Conservation (phyloP, 1,139 yeast species). For the Magnusiomyces paraingens region DNA sequence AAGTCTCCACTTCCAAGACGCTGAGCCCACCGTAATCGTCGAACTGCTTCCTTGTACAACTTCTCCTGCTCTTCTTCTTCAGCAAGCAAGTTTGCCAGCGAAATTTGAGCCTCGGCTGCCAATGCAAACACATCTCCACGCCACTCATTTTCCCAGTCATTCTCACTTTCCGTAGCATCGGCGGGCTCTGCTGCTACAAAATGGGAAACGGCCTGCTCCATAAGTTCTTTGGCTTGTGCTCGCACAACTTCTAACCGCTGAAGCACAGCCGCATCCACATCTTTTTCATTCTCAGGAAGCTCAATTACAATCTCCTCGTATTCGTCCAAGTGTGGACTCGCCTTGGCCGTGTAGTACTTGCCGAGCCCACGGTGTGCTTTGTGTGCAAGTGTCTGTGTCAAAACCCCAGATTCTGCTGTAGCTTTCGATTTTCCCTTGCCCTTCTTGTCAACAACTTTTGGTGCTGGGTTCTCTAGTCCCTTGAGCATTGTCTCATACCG, state of each 20-base stretch:
- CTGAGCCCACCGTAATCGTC: conserved; percentile 31
- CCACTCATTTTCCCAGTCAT: conserved; percentile 57
- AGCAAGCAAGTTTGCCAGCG: conserved; percentile 59
- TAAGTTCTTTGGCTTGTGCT: conserved; percentile 43
- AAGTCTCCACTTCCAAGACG: conserved; percentile 33
- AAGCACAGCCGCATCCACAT: conserved; percentile 18
- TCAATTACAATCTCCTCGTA: conserved; percentile 30
- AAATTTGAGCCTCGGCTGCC: conserved; percentile 76
- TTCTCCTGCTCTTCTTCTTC: conserved; percentile 61
- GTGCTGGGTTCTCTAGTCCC: not conserved
- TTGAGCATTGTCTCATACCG: conserved; percentile 22
- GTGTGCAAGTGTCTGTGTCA: conserved; percentile 16
- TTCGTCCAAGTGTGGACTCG: conserved; percentile 30
- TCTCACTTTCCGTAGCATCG: conserved; percentile 44
- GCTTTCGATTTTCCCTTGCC: conserved; percentile 22
- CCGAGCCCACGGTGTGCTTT: conserved; percentile 33
- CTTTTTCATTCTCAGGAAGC: conserved; percentile 44
- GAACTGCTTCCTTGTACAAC: conserved; percentile 57
- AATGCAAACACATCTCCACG: conserved; percentile 78
- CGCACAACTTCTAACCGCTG: conserved; percentile 41
- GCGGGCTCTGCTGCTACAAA: conserved; percentile 56
- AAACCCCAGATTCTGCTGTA: conserved; percentile 12
- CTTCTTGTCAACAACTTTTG: conserved; percentile 9
- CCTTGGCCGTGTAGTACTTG: conserved; percentile 29
- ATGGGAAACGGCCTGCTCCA: conserved; percentile 51